Conservation (phyloP, 2,329 filamentous ascomycete genomes). For the Colletotrichum spinosum region DNA sequence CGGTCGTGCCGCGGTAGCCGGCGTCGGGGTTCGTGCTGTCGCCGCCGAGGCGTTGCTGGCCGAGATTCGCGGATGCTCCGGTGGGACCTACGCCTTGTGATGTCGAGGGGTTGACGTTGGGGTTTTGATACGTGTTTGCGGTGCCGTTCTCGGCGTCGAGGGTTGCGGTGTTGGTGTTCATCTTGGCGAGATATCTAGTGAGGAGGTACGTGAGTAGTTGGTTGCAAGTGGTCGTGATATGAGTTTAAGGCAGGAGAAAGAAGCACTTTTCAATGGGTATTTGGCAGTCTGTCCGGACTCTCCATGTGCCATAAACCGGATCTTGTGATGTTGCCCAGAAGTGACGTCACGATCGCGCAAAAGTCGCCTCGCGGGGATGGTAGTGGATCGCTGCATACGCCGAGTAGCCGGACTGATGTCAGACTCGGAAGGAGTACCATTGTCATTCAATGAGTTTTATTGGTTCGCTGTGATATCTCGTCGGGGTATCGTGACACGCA, state of each 20-base stretch:
- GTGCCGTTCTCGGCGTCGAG: conserved; percentile 4
- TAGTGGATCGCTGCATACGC: conserved; percentile 1
- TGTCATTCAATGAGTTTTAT: too few relatives aligned
- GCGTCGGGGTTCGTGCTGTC: conserved; percentile 14
- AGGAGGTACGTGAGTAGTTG: too few relatives aligned
- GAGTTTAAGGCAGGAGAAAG: too few relatives aligned
- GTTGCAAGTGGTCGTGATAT: too few relatives aligned
- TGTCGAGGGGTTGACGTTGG: background rate
- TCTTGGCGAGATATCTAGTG: background rate
- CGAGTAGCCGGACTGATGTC: conserved; percentile 23
- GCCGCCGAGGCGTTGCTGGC: background rate
- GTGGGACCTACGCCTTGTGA: background rate
- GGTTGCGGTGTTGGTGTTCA: conserved; percentile 31
- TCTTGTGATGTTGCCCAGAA: conserved; percentile 28
- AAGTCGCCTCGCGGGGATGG: conserved; percentile 3
- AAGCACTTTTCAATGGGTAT: too few relatives aligned
- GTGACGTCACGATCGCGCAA: conserved; percentile 37
- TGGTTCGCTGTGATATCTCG: too few relatives aligned
- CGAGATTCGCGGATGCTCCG: background rate
- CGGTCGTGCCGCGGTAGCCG: conserved; percentile 4
- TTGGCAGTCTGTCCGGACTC: background rate
- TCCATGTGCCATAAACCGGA: conserved; percentile 19
- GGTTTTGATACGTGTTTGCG: conserved; percentile 10
- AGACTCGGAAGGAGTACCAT: background rate
- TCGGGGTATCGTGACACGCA: too few relatives aligned